Conservation (phyloP, 257 asterid species). For the Oldenlandia corymbosa region DNA sequence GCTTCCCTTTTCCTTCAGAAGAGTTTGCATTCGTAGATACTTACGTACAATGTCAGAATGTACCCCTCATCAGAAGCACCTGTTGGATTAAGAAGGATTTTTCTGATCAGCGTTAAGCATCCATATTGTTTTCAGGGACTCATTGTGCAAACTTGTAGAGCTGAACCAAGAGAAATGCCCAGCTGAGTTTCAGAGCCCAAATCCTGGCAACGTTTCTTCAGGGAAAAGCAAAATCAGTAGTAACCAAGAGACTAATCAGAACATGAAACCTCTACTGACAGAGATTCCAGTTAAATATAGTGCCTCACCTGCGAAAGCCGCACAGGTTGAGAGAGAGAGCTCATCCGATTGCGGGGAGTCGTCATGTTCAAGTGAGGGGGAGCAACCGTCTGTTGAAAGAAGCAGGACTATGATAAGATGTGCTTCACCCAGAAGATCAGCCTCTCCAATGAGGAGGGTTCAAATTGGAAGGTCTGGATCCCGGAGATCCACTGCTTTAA, state of each 20-base stretch:
- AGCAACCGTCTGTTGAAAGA: constrained; percentile 57
- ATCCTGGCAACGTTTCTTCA: constrained; percentile 4
- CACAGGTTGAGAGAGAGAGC: constrained; percentile 73
- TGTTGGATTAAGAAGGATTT: not conserved
- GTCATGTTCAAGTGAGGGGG: constrained; percentile 76
- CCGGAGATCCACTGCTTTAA: constrained; percentile 82
- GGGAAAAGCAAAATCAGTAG: constrained; percentile 24
- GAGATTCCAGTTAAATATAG: constrained; percentile 53
- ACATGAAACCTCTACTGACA: constrained; percentile 26
- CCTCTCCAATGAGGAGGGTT: constrained; percentile 97
- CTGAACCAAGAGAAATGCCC: constrained; percentile 29
- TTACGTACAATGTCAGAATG: constrained; percentile 1
- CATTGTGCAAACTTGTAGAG: constrained; percentile 47
- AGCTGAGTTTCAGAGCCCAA: constrained; percentile 22
- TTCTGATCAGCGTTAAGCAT: not conserved
- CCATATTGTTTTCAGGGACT: constrained; percentile 47
- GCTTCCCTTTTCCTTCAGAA: not conserved
- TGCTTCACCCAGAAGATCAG: constrained; percentile 92
- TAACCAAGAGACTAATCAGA: constrained; percentile 29
- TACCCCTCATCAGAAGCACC: not conserved
- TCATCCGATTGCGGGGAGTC: constrained; percentile 69
- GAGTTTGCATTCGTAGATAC: not conserved
- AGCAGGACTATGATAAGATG: constrained; percentile 68
- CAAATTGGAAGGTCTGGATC: constrained; percentile 94
- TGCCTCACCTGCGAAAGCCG: constrained; percentile 91